Evolutionary conservation across 2,329 filamentous ascomycete species (phyloP), one percentile per base, ranked within the genome.

Genomic region (Blumeriella jaapii): DNA sequence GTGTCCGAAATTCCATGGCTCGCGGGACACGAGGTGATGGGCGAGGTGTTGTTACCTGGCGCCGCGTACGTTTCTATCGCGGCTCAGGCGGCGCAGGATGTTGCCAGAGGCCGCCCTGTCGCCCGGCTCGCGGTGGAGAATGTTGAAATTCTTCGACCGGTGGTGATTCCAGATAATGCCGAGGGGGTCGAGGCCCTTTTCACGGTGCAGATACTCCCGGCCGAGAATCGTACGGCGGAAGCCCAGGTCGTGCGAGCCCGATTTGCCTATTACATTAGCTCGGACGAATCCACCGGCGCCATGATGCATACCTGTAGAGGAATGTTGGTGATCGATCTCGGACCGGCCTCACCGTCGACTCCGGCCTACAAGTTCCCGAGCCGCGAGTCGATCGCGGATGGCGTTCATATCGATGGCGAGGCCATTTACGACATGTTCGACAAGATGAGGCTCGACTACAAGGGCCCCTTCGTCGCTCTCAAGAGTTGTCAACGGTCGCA

Each of bases 31-130:
- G 47, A 49, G n/a, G 39, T 71, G 1, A 50, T 57, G 2, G 48
- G 50, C 0, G 31, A 44, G 20, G 37, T 35, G 2, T 46, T 69
- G 8, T 50, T 69, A 3, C 66, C 66, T 1, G 65, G 61, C 2
- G 65, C 65, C 2, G 65, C 59, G 0, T 69, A 67, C 44, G 59
- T 62, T 22, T 40, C 61, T 29, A 65, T 68, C 60, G 61, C 62
- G 1, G 38, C 65, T 3, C 65, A 68, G 28, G 64, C 65, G 1
- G 58, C 60, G n/a, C 39, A 23, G 12, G 14, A 10, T 12, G n/a
- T 45, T n/a, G 29, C 18, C 4, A n/a, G 17, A 7, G 20, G 17
- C 15, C 8, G 22, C 11, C n/a, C n/a, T 20, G 25, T 31, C 15
- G 9, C 5, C 4, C 26, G 29, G 4, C 8, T 39, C 6, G 42